phyloP scores from a whole-genome alignment of 2,329 filamentous ascomycete genomes.

The Colletotrichum truncatum region DNA sequence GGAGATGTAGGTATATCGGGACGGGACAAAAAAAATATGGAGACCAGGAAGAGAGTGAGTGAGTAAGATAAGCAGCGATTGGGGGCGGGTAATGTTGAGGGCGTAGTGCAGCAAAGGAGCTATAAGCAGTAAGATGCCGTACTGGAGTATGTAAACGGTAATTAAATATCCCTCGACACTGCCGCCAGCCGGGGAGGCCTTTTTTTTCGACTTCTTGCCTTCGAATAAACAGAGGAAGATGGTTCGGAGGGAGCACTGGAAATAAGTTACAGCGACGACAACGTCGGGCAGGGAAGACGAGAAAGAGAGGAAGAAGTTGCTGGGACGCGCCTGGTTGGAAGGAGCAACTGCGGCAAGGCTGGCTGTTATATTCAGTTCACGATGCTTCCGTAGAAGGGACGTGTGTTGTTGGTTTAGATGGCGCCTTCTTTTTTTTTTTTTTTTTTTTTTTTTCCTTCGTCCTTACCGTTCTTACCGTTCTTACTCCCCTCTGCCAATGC shows the following conservation, averaged over 20 bases:
- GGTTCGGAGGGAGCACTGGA: not conserved
- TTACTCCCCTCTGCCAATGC: too few species aligned
- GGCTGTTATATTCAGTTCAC: slow-evolving; percentile 15
- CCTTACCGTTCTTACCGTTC: too few species aligned
- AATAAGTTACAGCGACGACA: not conserved
- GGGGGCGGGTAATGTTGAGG: too few species aligned
- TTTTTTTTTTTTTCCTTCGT: too few species aligned
- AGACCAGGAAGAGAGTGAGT: not conserved
- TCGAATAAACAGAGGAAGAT: slow-evolving; percentile 7
- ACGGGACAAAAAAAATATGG: slow-evolving; percentile 7
- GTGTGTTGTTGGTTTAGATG: too few species aligned
- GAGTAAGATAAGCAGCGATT: not conserved
- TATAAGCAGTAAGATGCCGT: not conserved
- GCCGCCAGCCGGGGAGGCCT: slow-evolving; percentile 15
- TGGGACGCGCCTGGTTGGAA: not conserved
- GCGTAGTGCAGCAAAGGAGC: too few species aligned
- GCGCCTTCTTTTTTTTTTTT: too few species aligned
- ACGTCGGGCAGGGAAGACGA: not conserved
- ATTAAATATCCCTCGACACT: slow-evolving; percentile 25
- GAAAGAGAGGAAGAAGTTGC: not conserved
- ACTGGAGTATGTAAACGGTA: not conserved
- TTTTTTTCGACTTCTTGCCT: not conserved
- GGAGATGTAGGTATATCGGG: slow-evolving; percentile 24
- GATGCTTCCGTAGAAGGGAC: not conserved
- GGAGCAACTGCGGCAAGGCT: not conserved